These are phyloP conservation scores for Trichoderma gamsii DNA, from an alignment of 495 filamentous ascomycete species.

Conservation along the genomic window DNA sequence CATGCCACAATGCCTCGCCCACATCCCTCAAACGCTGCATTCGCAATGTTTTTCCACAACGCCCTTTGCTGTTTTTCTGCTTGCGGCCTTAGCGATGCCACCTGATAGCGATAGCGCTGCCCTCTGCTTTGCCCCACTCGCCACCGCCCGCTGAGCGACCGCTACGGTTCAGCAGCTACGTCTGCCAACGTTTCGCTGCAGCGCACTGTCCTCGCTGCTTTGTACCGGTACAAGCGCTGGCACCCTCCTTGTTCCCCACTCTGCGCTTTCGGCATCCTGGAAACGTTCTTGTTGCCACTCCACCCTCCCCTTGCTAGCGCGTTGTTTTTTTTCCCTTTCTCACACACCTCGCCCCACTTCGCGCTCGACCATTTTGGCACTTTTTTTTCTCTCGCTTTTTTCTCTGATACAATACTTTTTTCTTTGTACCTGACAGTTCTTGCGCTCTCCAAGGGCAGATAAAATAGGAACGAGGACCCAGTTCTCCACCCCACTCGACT, in stretches of 20 bases:
- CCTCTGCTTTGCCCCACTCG: neutral
- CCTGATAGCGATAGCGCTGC: neutral
- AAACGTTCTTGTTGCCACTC: constrained; percentile 6
- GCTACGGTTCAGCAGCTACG: neutral
- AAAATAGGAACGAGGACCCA: constrained; percentile 19
- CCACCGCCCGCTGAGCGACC: neutral
- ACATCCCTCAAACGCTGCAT: neutral
- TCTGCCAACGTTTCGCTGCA: neutral
- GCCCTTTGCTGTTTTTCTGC: neutral
- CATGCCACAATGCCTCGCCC: neutral
- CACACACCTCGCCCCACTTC: neutral
- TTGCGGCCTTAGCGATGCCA: constrained; percentile 9
- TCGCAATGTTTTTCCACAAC: neutral
- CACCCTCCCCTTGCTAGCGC: constrained; percentile 8
- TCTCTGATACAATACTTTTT: constrained; percentile 5
- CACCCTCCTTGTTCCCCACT: neutral
- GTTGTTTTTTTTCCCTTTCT: constrained; percentile 7
- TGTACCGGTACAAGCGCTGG: constrained; percentile 1
- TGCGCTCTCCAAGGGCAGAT: constrained; percentile 10
- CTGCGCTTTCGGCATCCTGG: constrained; percentile 1
- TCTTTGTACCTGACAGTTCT: neutral
- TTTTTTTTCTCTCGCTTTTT: neutral
- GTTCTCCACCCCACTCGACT: constrained; percentile 17
- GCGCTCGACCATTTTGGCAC: neutral
- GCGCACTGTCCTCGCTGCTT: neutral